Evolutionary conservation across 345 rosid genomes (phyloP).

Genomic region (Nasturtium officinale): DNA sequence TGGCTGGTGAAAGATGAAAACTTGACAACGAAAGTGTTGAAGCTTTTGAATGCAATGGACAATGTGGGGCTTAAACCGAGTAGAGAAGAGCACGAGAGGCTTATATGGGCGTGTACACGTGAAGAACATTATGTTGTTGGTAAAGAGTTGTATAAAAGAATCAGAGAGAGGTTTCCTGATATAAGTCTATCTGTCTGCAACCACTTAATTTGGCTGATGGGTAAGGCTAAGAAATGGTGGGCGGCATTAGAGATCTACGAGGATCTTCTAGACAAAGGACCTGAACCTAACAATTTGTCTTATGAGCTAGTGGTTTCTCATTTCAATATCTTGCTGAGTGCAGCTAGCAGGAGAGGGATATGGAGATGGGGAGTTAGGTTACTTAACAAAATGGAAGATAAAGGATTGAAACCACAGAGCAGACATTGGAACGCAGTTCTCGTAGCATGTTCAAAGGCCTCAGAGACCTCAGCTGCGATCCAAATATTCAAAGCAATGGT

Average conservation of each 20-base stretch:
- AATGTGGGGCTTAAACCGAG: slow-evolving; percentile 55
- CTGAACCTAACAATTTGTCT: slow-evolving; percentile 79
- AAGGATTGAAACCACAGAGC: slow-evolving; percentile 78
- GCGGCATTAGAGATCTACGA: slow-evolving; percentile 92
- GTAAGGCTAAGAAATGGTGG: slow-evolving; percentile 98
- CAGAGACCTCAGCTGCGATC: slow-evolving; percentile 73
- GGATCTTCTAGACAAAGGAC: slow-evolving; percentile 84
- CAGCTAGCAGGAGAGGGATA: slow-evolving; percentile 76
- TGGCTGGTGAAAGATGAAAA: slow-evolving; percentile 73
- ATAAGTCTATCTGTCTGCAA: slow-evolving; percentile 90
- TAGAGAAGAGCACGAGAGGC: slow-evolving; percentile 73
- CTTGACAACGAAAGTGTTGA: slow-evolving; percentile 56
- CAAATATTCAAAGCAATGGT: slow-evolving; percentile 86
- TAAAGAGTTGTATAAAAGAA: slow-evolving; percentile 70
- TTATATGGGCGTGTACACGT: slow-evolving; percentile 89
- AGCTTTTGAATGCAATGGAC: slow-evolving; percentile 73
- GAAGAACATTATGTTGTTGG: slow-evolving; percentile 73
- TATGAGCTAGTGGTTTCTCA: slow-evolving; percentile 71
- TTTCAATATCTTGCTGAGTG: slow-evolving; percentile 69
- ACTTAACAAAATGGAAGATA: slow-evolving; percentile 87
- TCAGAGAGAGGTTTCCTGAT: slow-evolving; percentile 59
- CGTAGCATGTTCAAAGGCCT: slow-evolving; percentile 88
- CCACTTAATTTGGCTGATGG: slow-evolving; percentile 94
- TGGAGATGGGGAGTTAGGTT: slow-evolving; percentile 90
- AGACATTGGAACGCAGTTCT: slow-evolving; percentile 89